Evolutionary conservation across 352 stramenopile species (phyloP), one percentile per base, ranked within the genome.

Genomic region (Phytophthora pini): DNA sequence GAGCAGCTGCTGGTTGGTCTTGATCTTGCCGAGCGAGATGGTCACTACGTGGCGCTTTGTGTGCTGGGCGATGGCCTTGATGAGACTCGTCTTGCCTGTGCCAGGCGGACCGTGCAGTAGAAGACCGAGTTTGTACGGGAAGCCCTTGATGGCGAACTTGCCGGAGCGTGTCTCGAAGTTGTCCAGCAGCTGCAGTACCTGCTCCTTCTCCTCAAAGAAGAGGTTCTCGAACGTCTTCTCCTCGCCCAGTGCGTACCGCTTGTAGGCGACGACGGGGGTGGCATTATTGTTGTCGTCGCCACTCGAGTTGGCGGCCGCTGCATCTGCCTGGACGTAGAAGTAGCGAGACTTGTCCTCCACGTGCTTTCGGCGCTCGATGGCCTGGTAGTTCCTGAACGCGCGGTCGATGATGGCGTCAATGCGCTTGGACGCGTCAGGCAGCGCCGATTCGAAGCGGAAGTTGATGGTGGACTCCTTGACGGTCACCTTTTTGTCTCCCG

Each of bases 61-160:
- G 68, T 92, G 47, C 52, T 94, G 82, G 20, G 92, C 89, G 15
- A 98, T 68, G 9, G 89, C 87, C 66, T 95, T 94, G 82, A 96
- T 97, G 13, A 98, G 67, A 57, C 76, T 94, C 2, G 93, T 98
- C 75, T 98, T 98, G 36, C 91, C 85, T 7, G 88, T 97, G 17
- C 92, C 91, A 9, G 91, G 92, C 15, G 87, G 87, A 1, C 92
- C 93, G 48, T 97, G 82, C 2, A 98, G 74, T 27, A 98, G 70
- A 5, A 98, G 84, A 0, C 73, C 89, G 31, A 87, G 82, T 66
- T 97, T 98, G 76, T 97, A 88, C 13, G 91, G 93, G 38, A 95
- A 97, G 3, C 90, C 90, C 34, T 77, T 72, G 74, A 97, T 94
- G 5, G 77, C 76, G 56, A 96, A 97, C 72, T 95, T 96, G 36